A percentile compares a stretch with the other conserved stretches of the same genome.
These are phyloP conservation scores for Heterobasidion occidentale DNA, from an alignment of 1,284 basidiomycete species.

Conservation along the genomic window DNA sequence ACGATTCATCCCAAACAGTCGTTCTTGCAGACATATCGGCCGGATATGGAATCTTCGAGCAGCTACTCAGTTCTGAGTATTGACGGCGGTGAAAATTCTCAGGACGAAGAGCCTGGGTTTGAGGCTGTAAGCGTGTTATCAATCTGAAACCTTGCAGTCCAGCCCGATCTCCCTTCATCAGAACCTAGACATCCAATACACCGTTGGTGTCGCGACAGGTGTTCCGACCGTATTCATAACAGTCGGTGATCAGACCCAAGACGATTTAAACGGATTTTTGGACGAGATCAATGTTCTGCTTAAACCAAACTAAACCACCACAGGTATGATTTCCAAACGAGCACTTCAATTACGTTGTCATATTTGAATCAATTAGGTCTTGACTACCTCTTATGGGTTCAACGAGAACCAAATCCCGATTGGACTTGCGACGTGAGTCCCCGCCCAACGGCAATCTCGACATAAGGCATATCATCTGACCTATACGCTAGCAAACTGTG, in stretches of 20 bases:
- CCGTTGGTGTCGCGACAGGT: conserved; percentile 2
- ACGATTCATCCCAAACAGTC: neutral
- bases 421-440: conserved; percentile 1
- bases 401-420: conserved; percentile 16
- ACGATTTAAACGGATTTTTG: conserved; percentile 17
- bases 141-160: neutral
- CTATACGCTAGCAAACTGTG: neutral
- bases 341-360: neutral
- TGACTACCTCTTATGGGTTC: conserved; percentile 33
- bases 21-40: conserved; percentile 13
- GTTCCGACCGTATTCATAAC: conserved; percentile 2
- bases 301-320: conserved; percentile 31
- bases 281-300: conserved; percentile 25
- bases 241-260: conserved; percentile 3
- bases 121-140: neutral
- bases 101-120: neutral
- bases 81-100: neutral
- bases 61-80: conserved; percentile 7
- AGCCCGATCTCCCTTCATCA: neutral
- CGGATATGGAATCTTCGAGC: conserved; percentile 19
- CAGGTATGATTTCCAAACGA: conserved; percentile 13
- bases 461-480: neutral
- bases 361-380: conserved; percentile 16
- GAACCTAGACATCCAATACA: conserved; percentile 5
- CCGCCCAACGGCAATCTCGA: neutral